phyloP scores from a whole-genome alignment of 1,139 yeast genomes.

The Magnusiomyces sp. region DNA sequence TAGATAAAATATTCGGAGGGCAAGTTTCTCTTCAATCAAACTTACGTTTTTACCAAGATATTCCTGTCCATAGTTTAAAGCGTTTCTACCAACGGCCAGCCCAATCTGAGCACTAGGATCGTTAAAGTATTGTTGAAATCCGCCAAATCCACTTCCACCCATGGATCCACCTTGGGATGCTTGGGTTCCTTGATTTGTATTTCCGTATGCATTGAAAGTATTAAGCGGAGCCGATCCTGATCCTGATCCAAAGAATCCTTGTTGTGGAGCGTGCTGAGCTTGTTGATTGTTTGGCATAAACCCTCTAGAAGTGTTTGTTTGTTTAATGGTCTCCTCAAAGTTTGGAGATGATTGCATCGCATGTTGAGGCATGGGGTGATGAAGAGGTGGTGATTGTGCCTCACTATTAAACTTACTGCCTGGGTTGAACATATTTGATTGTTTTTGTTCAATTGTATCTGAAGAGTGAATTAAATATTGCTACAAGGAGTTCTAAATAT shows the following conservation, averaged over 20 bases:
- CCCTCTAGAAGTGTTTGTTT: conserved; percentile 12
- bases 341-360: conserved; percentile 35
- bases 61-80: conserved; percentile 61
- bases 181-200: conserved; percentile 13
- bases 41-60: conserved; percentile 61
- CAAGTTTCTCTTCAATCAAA: no score
- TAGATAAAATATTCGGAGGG: no score
- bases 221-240: no score
- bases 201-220: conserved; percentile 9
- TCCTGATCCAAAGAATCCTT: no score
- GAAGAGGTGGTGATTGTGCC: conserved; percentile 33
- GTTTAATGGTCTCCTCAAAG: conserved; percentile 17
- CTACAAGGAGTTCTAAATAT: background rate
- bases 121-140: conserved; percentile 35
- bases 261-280: conserved; percentile 13
- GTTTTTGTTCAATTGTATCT: no score
- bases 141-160: conserved; percentile 15
- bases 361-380: conserved; percentile 41
- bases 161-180: no score
- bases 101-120: conserved; percentile 85
- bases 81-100: conserved; percentile 78
- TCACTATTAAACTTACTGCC: conserved; percentile 4
- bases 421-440: conserved; percentile 5
- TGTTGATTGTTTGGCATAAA: conserved; percentile 8
- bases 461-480: background rate